Evolutionary conservation across 345 rosid genomes (phyloP).

Genomic region (Brassica cretica): DNA sequence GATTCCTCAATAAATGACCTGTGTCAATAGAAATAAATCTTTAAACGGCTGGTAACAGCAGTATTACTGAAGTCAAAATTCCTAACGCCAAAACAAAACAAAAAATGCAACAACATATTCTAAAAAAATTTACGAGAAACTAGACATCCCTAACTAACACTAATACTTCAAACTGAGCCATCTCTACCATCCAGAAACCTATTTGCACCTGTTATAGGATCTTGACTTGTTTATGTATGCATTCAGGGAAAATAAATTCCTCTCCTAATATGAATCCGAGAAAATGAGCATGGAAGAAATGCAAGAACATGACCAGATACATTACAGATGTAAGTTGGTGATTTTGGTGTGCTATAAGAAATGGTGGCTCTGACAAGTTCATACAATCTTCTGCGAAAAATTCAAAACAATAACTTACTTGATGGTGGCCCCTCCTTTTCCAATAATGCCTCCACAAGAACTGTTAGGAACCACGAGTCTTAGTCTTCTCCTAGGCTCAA

Average conservation of each 20-base stretch:
- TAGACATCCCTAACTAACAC: conserved; percentile 2
- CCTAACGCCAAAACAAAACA: background rate
- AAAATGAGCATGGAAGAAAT: background rate
- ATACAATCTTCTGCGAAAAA: background rate
- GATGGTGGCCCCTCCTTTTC: conserved; percentile 96
- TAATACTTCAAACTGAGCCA: conserved; percentile 1
- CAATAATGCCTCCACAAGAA: conserved; percentile 98
- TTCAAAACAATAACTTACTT: conserved; percentile 55
- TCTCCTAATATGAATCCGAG: background rate
- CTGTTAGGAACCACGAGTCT: conserved; percentile 91
- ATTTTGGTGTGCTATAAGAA: background rate
- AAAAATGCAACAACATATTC: conserved; percentile 11
- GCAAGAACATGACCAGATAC: conserved; percentile 4
- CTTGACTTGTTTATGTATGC: conserved; percentile 2
- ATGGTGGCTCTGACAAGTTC: background rate
- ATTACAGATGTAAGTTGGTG: background rate
- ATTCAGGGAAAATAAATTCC: background rate
- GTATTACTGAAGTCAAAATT: conserved; percentile 8
- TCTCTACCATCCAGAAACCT: background rate
- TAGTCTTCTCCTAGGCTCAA: conserved; percentile 82
- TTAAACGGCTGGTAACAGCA: background rate
- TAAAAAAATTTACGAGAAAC: background rate
- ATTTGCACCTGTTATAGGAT: background rate
- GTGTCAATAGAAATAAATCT: conserved; percentile 19
- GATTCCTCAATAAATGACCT: conserved; percentile 98